phyloP scores from a whole-genome alignment of 192 early-diverging fungal genomes.

The Umbelopsis isabellina region DNA sequence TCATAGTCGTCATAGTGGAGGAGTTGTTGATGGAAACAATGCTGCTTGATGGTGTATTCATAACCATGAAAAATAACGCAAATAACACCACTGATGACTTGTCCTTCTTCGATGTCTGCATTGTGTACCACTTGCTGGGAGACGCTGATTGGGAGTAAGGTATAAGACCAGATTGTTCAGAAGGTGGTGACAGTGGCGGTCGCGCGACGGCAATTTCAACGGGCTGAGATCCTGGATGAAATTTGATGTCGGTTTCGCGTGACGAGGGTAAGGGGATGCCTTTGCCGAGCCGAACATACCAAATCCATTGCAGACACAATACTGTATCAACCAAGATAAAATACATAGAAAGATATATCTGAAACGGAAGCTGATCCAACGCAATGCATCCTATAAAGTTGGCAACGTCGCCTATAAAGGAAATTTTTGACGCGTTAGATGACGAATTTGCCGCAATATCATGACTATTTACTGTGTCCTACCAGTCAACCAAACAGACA shows the following conservation, averaged over 20 bases:
- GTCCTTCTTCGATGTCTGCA: constrained; percentile 6
- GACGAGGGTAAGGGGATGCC: background rate
- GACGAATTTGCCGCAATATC: background rate
- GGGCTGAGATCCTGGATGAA: background rate
- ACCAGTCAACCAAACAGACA: constrained; percentile 64
- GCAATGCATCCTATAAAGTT: constrained; percentile 71
- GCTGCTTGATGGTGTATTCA: background rate
- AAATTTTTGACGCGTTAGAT: constrained; percentile 10
- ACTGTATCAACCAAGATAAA: constrained; percentile 27
- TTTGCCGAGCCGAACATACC: constrained; percentile 24
- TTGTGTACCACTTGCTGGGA: constrained; percentile 15
- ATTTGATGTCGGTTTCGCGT: background rate
- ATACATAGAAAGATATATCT: constrained; percentile 36
- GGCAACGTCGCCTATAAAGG: constrained; percentile 60
- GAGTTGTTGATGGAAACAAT: background rate
- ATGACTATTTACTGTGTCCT: constrained; percentile 10
- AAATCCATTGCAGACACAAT: constrained; percentile 25
- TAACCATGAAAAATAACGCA: constrained; percentile 20
- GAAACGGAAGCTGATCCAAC: constrained; percentile 72
- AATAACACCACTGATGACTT: constrained; percentile 13
- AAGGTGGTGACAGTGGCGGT: background rate
- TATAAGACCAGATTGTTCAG: constrained; percentile 12
- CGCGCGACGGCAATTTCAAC: background rate
- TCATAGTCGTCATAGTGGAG: background rate
- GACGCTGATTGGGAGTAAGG: constrained; percentile 10